Evolutionary conservation across 2,329 filamentous ascomycete genomes (phyloP).

Genomic region (Allantophomopsis lycopodina): DNA sequence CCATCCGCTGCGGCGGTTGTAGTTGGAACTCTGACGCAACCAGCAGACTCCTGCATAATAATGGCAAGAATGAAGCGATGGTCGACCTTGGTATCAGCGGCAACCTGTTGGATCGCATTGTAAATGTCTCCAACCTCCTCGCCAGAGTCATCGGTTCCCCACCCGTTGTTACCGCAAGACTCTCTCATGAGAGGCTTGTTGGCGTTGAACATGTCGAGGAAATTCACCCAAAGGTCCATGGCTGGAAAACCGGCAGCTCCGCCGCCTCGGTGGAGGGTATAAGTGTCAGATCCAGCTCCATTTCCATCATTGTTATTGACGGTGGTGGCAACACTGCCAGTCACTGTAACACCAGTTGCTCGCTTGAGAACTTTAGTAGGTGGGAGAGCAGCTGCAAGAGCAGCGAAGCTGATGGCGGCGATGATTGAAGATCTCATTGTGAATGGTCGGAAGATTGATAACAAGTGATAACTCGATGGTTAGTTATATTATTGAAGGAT

Average conservation of each 20-base stretch:
- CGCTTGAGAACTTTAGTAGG: not conserved
- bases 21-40: constrained; percentile 19
- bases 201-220: not conserved
- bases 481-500: too few species aligned
- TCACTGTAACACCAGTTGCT: constrained; percentile 5
- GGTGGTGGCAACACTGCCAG: constrained; percentile 5
- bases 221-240: not conserved
- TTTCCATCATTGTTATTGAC: constrained; percentile 4
- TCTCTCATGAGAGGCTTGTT: not conserved
- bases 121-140: constrained; percentile 8
- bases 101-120: constrained; percentile 19
- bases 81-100: constrained; percentile 18
- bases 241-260: constrained; percentile 2
- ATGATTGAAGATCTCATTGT: too few species aligned
- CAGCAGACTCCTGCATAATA: constrained; percentile 28
- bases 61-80: constrained; percentile 27
- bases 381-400: too few species aligned
- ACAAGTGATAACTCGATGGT: too few species aligned
- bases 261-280: constrained; percentile 14
- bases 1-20: constrained; percentile 14
- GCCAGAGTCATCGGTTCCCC: constrained; percentile 12
- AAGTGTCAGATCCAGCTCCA: constrained; percentile 13
- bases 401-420: too few species aligned
- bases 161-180: constrained; percentile 7
- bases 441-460: too few species aligned